A percentile compares a stretch with the other conserved stretches of the same genome.
Evolutionary conservation across 2,329 filamentous ascomycete species (phyloP).

Genomic region (Fusarium torulosum): DNA sequence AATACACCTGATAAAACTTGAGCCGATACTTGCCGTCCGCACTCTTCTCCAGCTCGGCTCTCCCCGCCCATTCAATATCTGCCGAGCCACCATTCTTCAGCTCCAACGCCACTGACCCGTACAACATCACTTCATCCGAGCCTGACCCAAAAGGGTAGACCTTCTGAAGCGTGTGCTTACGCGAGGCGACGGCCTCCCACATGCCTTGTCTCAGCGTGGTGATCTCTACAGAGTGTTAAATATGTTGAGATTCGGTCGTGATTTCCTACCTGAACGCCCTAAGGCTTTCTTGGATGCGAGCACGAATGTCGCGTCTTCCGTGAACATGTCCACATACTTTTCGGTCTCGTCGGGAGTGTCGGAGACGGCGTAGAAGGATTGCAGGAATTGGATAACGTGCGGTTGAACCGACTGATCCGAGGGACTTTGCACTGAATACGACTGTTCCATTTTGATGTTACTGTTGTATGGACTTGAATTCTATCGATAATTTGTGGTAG

Average conservation of each 20-base stretch:
- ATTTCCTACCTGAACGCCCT: constrained; percentile 19
- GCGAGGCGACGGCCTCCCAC: constrained; percentile 39
- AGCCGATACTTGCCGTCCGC: constrained; percentile 36
- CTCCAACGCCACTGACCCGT: constrained; percentile 33
- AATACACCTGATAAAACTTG: constrained; percentile 38
- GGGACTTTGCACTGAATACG: constrained; percentile 31
- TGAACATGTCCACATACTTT: constrained; percentile 35
- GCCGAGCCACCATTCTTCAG: constrained; percentile 36
- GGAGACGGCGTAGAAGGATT: constrained; percentile 29
- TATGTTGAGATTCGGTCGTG: fast-evolving
- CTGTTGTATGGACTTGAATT: background rate
- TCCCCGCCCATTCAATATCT: constrained; percentile 37
- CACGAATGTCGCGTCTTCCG: constrained; percentile 29
- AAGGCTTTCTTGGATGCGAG: constrained; percentile 33
- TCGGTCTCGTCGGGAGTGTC: constrained; percentile 34
- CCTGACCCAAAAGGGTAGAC: constrained; percentile 29
- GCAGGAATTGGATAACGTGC: constrained; percentile 29
- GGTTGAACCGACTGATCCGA: constrained; percentile 28
- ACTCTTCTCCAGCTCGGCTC: constrained; percentile 24
- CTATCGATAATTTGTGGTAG: background rate
- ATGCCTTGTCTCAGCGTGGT: constrained; percentile 31
- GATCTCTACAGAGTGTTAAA: constrained; percentile 31
- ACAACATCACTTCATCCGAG: constrained; percentile 33
- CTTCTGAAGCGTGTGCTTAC: constrained; percentile 33
- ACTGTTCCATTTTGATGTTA: constrained; percentile 24